Percentiles rank a stretch among this genome's conserved stretches.
These are phyloP conservation scores for Alternaria arbusti DNA, from an alignment of 2,329 filamentous ascomycete genomes.

Conservation along the genomic window DNA sequence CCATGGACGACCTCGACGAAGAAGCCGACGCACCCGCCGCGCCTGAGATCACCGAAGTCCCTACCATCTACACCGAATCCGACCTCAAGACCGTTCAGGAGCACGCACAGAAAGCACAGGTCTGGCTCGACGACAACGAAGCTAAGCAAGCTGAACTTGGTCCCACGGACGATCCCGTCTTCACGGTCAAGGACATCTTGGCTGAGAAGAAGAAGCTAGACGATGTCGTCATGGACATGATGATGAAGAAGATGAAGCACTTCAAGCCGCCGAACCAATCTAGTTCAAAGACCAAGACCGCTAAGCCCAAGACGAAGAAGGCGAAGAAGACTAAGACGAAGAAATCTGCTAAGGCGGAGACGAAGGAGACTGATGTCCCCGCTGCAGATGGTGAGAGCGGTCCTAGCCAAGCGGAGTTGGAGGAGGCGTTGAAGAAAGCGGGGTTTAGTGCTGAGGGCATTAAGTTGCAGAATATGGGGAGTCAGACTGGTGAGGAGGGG, in stretches of 20 bases:
- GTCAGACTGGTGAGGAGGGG: constrained; percentile 21
- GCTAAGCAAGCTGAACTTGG: constrained; percentile 64
- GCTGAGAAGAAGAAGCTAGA: constrained; percentile 73
- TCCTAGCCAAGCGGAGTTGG: constrained; percentile 37
- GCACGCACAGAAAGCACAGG: constrained; percentile 65
- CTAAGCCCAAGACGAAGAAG: constrained; percentile 33
- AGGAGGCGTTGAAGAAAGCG: constrained; percentile 40
- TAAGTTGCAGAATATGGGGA: constrained; percentile 26
- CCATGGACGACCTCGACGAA: constrained; percentile 80
- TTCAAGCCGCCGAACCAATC: constrained; percentile 49
- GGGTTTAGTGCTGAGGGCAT: constrained; percentile 37
- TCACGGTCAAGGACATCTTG: constrained; percentile 72
- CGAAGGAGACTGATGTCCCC: constrained; percentile 32
- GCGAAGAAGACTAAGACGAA: constrained; percentile 23
- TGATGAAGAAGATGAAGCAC: constrained; percentile 63
- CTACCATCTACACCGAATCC: constrained; percentile 70
- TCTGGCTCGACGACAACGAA: constrained; percentile 74
- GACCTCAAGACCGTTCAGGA: constrained; percentile 73
- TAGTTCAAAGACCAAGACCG: constrained; percentile 23
- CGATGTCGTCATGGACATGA: constrained; percentile 71
- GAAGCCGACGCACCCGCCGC: constrained; percentile 63
- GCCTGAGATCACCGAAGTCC: constrained; percentile 36
- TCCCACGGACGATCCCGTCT: constrained; percentile 73
- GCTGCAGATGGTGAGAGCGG: constrained; percentile 26
- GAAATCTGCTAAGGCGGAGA: constrained; percentile 29